phyloP scores from a whole-genome alignment of 805 yeast species.

The Cyberlindnera mississippiensis region DNA sequence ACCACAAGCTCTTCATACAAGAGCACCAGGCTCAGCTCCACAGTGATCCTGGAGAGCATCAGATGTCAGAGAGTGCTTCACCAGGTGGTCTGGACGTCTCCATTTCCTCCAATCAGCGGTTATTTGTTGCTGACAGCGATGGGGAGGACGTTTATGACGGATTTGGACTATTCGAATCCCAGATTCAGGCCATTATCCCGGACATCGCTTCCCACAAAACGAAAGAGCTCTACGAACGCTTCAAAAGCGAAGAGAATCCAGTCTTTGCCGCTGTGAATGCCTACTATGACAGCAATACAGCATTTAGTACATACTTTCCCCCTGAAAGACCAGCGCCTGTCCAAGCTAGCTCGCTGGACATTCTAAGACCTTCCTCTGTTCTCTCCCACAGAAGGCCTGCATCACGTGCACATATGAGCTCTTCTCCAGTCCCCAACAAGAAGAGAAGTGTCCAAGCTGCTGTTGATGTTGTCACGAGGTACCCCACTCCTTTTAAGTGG shows the following conservation, averaged over 20 bases:
- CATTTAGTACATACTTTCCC: constrained; percentile 3
- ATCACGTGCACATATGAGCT: neutral
- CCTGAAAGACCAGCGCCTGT: neutral
- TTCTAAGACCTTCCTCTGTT: too few species aligned
- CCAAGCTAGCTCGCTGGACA: neutral
- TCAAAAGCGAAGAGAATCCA: constrained; percentile 25
- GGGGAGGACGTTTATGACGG: constrained; percentile 20
- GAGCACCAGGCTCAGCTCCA: neutral
- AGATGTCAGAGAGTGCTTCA: neutral
- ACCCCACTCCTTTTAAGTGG: constrained; percentile 26
- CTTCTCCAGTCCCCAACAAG: neutral
- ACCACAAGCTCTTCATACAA: constrained; percentile 5
- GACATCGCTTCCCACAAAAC: constrained; percentile 26
- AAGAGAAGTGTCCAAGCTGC: neutral
- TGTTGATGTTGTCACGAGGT: neutral
- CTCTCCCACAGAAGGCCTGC: neutral
- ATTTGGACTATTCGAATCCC: constrained; percentile 28
- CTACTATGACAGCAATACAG: constrained; percentile 6
- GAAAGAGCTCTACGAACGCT: constrained; percentile 27
- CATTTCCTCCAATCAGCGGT: neutral
- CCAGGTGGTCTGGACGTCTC: neutral
- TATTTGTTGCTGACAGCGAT: constrained; percentile 17
- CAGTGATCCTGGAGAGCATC: constrained; percentile 4
- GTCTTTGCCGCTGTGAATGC: constrained; percentile 38
- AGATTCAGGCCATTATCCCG: constrained; percentile 34